Base-by-base conservation (phyloP, 1,284 basidiomycete genomes). In the Rhizoctonia solani region DNA sequence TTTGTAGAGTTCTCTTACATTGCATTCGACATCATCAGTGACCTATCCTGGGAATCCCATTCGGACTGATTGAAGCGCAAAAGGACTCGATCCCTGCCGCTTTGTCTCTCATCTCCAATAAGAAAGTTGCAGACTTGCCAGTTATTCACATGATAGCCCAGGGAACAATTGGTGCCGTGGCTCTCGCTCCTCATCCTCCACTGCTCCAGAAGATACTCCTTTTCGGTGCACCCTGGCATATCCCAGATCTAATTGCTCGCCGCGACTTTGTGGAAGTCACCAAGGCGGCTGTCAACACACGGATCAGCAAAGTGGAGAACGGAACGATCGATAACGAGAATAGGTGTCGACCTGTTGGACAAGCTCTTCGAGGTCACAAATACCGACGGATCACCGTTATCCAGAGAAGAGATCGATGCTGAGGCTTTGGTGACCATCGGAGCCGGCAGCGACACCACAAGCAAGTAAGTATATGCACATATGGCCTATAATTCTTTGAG, bases 111-210 rank as follows among this genome's bases (percentile, higher is more conserved):
- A 9, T 46, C 44, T 46, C 37, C 37, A 39, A 39, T 16, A 39
- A 39, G 41, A 67, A 85, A 67, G 81, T 84, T 49, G 74, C 82
- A 34, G 80, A 87, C 74, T 86, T 93, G 63, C 89, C 91, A 2
- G 93, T 92, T 13, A 87, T 95, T 52, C 80, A 89, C 74, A 93
- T 95, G 70, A 83, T 97, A 66, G 95, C 96, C 76, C 88, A 89
- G 67, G 88, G 94, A 23, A 93, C 94, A 66, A 93, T 94, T 75
- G 95, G 83, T 76, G 89, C 89, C 1, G 90, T 90, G 52, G 87
- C 92, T 0, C 86, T 94, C 80, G 93, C 93, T 39, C 85, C 87
- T 13, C 80, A 94, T 19, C 90, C 92, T 0, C 80, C 84, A 0
- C 85, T 81, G 79, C 84, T 19, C 6, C 44, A 46, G 9, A 46